Evolutionary conservation across 2,329 filamentous ascomycete species (phyloP), one percentile per base, ranked within the genome.

Genomic region (Chlorencoelia australis): DNA sequence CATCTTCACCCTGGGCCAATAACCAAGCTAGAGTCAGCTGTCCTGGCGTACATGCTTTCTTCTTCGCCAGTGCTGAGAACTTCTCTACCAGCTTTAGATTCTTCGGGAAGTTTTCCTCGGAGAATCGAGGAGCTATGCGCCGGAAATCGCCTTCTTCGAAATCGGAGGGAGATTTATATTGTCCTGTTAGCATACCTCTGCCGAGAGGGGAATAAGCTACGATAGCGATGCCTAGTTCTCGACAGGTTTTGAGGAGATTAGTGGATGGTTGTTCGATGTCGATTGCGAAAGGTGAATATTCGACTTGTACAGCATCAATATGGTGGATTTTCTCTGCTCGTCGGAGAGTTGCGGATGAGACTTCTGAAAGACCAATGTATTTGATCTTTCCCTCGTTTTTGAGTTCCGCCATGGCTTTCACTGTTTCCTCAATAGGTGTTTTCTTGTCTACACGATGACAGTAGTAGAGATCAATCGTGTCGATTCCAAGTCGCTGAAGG

Each of bases 181-280:
- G 51, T 2, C 73, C 72, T 1, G 69, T 67, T 15, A 79, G 51
- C 41, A 79, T 57, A 9, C 75, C 75, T 67, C 40, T 34, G 2
- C 73, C 73, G 4, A 81, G 64, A 2, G 75, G 75, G 9, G 66
- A 67, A 56, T 75, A 78, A 2, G 71, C 67, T 2, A 81, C 63
- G 4, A 73, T 57, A 1, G 71, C 59, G 3, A 75, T 59, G 1
- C 72, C 73, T 2, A 79, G 66, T 48, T 78, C 71, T 11, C 68
- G 64, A 41, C 65, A 69, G 0, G 73, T 72, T 17, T 61, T 55
- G 1, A 79, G 59, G 1, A 80, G 56, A 16, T 64, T 53, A 1
- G 63, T 66, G 22, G 60, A 53, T 0, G 59, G 52, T 4, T 59
- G 53, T 50, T 84, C 78, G 42, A 82, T 73, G 22, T 75, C 68